Conservation (phyloP, 2,329 filamentous ascomycete species). For the Diaporthe citrichinensis region DNA sequence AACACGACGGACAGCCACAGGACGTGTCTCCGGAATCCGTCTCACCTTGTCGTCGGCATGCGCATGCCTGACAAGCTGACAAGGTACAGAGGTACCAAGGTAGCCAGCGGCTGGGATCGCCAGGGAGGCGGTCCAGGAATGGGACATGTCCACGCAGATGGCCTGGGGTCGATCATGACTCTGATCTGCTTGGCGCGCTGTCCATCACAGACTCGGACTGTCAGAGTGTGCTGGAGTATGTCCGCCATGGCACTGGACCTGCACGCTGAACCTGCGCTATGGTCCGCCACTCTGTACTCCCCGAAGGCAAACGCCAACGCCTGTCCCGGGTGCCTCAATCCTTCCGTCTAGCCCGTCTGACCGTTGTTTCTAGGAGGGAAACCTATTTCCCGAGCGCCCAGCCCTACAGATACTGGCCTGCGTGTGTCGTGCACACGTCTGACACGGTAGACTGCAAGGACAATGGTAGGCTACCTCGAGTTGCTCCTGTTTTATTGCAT, state of each 20-base stretch:
- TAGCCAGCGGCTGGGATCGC: slow-evolving; percentile 5
- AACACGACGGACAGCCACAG: slow-evolving; percentile 6
- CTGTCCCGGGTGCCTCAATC: background rate
- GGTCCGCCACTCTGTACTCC: slow-evolving; percentile 24
- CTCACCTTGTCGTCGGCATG: slow-evolving; percentile 20
- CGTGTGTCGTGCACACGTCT: background rate
- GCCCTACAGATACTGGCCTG: background rate
- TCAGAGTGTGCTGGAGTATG: slow-evolving; percentile 8
- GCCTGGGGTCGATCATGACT: slow-evolving; percentile 22
- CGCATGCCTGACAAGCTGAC: slow-evolving; percentile 5
- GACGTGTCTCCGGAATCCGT: slow-evolving; percentile 19
- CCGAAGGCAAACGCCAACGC: background rate
- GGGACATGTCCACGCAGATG: slow-evolving; percentile 3
- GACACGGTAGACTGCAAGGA: background rate
- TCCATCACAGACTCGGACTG: slow-evolving; percentile 19
- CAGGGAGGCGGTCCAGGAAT: slow-evolving; percentile 11
- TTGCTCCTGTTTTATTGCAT: slow-evolving; percentile 24
- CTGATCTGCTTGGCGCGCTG: slow-evolving; percentile 14
- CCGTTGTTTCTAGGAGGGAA: background rate
- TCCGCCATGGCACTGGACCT: background rate
- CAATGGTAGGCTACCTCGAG: background rate
- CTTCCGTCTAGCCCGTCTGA: background rate
- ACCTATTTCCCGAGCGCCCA: background rate
- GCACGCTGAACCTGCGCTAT: background rate
- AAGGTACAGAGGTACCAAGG: background rate